Evolutionary conservation across 2,329 filamentous ascomycete species (phyloP).

Genomic region (Aspergillus udagawae): DNA sequence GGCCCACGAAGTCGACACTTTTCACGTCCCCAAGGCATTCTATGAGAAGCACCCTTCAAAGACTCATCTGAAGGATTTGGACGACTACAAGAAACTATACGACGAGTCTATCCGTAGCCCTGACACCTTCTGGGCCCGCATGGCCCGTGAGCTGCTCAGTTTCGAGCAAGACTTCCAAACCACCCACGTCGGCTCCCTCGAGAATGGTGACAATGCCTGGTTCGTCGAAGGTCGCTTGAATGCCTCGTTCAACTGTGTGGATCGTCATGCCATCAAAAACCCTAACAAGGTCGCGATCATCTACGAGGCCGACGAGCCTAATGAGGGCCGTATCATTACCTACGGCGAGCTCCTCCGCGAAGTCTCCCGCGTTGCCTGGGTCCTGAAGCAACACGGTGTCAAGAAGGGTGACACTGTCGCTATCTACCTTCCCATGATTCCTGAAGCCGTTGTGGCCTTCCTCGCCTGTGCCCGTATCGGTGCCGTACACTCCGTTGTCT

Average conservation of each 20-base stretch:
- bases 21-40: constrained; percentile 56
- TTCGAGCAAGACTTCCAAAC: constrained; percentile 94
- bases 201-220: constrained; percentile 83
- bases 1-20: constrained; percentile 47
- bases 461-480: constrained; percentile 89
- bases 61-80: constrained; percentile 56
- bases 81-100: constrained; percentile 62
- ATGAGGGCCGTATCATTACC: constrained; percentile 81
- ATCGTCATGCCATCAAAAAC: constrained; percentile 93
- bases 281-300: constrained; percentile 94
- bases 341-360: constrained; percentile 91
- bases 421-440: constrained; percentile 98
- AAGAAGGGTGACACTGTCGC: constrained; percentile 96
- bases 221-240: constrained; percentile 92
- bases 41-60: constrained; percentile 57
- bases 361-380: constrained; percentile 81
- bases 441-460: constrained; percentile 87
- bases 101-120: constrained; percentile 86
- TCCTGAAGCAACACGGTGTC: constrained; percentile 91
- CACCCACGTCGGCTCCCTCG: constrained; percentile 71
- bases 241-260: constrained; percentile 94
- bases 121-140: constrained; percentile 80
- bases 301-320: constrained; percentile 93
- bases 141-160: constrained; percentile 81
- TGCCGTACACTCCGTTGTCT: constrained; percentile 94